Percentiles rank a stretch among this genome's conserved stretches.
Evolutionary conservation across 495 filamentous ascomycete species (phyloP).

Genomic region (Darksidea phi): DNA sequence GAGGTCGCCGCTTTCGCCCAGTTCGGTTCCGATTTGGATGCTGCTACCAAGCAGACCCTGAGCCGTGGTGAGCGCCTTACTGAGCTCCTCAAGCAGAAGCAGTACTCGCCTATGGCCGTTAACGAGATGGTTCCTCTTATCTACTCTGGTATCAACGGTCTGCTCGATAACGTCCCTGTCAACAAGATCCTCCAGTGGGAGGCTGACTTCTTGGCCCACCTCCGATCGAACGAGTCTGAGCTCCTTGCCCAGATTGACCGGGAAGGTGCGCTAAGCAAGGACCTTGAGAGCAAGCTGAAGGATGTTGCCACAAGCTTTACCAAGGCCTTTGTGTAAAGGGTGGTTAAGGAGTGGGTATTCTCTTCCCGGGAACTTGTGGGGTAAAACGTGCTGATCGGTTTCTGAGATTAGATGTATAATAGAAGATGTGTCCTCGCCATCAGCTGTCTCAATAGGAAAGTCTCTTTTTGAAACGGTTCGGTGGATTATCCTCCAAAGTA

Average conservation of each 20-base stretch:
- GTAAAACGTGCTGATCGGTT: slow-evolving; percentile 35
- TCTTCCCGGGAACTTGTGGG: slow-evolving; percentile 31
- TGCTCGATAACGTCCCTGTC: slow-evolving; percentile 83
- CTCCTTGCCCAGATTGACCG: slow-evolving; percentile 85
- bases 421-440: slow-evolving; percentile 37
- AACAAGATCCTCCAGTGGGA: slow-evolving; percentile 87
- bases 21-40: slow-evolving; percentile 99
- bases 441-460: slow-evolving; percentile 40
- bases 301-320: slow-evolving; percentile 78
- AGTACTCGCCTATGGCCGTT: slow-evolving; percentile 98
- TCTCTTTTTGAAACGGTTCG: slow-evolving; percentile 17
- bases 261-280: slow-evolving; percentile 95
- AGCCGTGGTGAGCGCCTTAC: slow-evolving; percentile 98
- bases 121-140: slow-evolving; percentile 99
- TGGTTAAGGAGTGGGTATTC: slow-evolving; percentile 30
- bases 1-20: slow-evolving; percentile 99
- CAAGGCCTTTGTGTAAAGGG: slow-evolving; percentile 71
- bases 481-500: slow-evolving; percentile 8
- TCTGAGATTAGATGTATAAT: slow-evolving; percentile 39
- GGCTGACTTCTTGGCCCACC: slow-evolving; percentile 84
- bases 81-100: slow-evolving; percentile 99
- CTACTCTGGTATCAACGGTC: slow-evolving; percentile 98
- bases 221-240: slow-evolving; percentile 84
- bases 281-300: slow-evolving; percentile 82
- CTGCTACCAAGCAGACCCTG: slow-evolving; percentile 97